Evolutionary conservation across 257 asterid species (phyloP), one percentile per base, ranked within the genome.

Genomic region (Lycium barbarum): DNA sequence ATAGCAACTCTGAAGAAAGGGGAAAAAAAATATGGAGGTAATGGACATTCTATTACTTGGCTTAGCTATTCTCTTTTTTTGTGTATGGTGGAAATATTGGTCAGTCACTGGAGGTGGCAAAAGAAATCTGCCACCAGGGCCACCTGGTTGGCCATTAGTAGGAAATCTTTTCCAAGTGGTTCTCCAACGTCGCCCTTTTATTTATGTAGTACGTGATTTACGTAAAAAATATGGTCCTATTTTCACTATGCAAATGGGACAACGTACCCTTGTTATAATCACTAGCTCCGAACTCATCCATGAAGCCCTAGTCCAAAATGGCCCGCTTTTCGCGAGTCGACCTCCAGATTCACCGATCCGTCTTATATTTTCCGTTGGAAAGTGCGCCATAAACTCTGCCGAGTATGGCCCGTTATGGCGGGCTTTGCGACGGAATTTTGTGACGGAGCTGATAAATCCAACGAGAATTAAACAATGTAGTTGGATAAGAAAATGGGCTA

Each of bases 341-440:
- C 99, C 99, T 2, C 88, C 97, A 2, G 98, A 96, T 63, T 96
- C 99, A 0, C 98, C 99, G 3, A 96, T 95, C 85, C 91, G 99
- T 1, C 92, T 95, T 58, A 88, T 96, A 12, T 96, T 96, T 83
- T 95, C 98, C 88, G 93, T 95, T 12, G 97, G 98, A 0, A 96
- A 96, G 61, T 96, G 99, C 55, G 98, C 98, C 83, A 96, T 96
- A 61, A 96, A 96, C 95, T 96, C 99, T 12, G 98, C 98, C 0
- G 97, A 90, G 82, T 96, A 96, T 83, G 99, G 99, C 68, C 92
- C 99, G 0, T 84, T 96, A n/a, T 96, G 99, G 99, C 96, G 99
- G 0, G 76, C 95, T 14, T 92, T 96, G 14, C 94, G 99, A 54
- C 89, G 99, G 70, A 96, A 96, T 88, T 95, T 96, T 13, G 99